Conservation (phyloP, 768 basidiomycete genomes). For the Tulasnella sp. region DNA sequence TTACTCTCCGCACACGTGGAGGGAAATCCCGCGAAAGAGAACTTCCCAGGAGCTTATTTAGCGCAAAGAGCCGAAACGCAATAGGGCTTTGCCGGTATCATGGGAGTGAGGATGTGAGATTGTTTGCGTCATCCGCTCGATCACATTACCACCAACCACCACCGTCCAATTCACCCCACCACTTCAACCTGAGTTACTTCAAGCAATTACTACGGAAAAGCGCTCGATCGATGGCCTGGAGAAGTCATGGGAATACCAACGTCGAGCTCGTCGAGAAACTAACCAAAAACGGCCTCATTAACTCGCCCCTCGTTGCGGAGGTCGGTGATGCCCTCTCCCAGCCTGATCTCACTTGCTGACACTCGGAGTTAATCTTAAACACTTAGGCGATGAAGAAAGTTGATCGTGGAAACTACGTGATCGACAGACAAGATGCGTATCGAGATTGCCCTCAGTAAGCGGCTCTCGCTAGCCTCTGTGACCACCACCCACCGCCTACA, state of each 20-base stretch:
- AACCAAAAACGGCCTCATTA: constrained; percentile 56
- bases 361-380: not conserved
- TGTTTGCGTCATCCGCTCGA: not conserved
- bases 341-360: not conserved
- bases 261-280: constrained; percentile 74
- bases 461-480: not conserved
- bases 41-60: too few relatives aligned
- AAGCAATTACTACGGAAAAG: not conserved
- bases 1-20: too few relatives aligned
- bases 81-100: not conserved
- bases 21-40: too few relatives aligned
- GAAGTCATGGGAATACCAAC: constrained; percentile 70
- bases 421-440: constrained; percentile 58
- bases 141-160: not conserved
- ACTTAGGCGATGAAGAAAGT: constrained; percentile 68
- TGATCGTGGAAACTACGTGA: constrained; percentile 72
- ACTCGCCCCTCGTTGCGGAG: constrained; percentile 56
- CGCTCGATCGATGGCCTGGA: constrained; percentile 71
- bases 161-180: not conserved
- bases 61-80: too few relatives aligned
- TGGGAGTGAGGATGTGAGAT: not conserved
- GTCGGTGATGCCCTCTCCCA: constrained; percentile 48
- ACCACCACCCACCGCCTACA: not conserved
- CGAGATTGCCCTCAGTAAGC: constrained; percentile 75
- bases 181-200: not conserved